Evolutionary conservation across 331 rosid genomes (phyloP).

Genomic region (Arachis monticola): DNA sequence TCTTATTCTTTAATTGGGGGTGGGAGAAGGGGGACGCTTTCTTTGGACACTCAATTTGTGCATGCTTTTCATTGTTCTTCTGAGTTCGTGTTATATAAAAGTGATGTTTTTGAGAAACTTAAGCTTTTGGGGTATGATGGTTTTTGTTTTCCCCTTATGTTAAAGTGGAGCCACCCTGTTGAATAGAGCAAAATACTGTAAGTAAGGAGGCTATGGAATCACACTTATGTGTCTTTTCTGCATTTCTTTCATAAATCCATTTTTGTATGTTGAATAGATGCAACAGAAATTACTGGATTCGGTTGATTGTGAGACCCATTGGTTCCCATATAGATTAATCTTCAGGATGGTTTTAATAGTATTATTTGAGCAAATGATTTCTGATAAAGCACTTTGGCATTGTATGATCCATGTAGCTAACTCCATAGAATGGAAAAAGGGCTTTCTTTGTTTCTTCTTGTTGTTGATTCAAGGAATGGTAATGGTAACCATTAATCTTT

Average conservation of each 20-base stretch:
- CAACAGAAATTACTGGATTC: not conserved
- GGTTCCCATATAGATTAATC: not conserved
- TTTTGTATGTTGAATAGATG: constrained; percentile 30
- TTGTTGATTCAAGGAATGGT: not conserved
- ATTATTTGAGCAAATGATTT: not conserved
- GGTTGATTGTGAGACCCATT: constrained; percentile 1
- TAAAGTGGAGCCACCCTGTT: constrained; percentile 23
- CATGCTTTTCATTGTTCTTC: not conserved
- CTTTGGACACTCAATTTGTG: too few species aligned
- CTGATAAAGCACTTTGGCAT: too few species aligned
- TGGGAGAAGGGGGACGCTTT: not conserved
- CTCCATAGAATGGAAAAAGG: too few species aligned
- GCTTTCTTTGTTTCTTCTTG: too few species aligned
- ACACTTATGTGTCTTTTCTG: constrained; percentile 3
- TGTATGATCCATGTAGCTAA: too few species aligned
- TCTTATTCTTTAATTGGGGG: constrained; percentile 3
- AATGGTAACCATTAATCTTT: too few species aligned
- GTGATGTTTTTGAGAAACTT: not conserved
- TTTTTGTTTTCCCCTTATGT: constrained; percentile 6
- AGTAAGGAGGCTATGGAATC: not conserved
- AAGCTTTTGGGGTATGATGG: not conserved
- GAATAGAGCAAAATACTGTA: constrained; percentile 2
- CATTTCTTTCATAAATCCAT: not conserved
- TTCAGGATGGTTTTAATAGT: too few species aligned
- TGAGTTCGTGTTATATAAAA: not conserved